Conservation (phyloP, 768 basidiomycete genomes). For the Dendrothele bispora region DNA sequence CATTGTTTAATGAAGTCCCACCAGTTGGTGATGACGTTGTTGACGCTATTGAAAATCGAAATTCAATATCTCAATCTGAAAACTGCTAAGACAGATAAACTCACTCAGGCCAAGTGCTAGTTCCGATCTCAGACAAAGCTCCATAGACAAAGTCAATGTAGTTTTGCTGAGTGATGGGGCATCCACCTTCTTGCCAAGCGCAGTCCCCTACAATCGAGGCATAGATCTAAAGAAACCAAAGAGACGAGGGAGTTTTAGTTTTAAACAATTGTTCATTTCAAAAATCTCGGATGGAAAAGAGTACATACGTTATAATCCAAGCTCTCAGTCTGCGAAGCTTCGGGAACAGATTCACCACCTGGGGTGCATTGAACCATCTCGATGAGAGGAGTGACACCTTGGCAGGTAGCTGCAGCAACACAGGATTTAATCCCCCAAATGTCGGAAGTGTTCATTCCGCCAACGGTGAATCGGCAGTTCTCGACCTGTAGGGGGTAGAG, state of each 20-base stretch:
- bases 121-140: slow-evolving; percentile 4
- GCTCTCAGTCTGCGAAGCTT: background rate
- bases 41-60: background rate
- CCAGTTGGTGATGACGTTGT: slow-evolving; percentile 6
- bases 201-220: slow-evolving; percentile 18
- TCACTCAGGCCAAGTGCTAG: slow-evolving; percentile 1
- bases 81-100: background rate
- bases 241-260: background rate
- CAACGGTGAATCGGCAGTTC: slow-evolving; percentile 4
- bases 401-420: slow-evolving; percentile 14
- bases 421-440: slow-evolving; percentile 8
- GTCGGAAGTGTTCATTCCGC: slow-evolving; percentile 2
- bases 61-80: background rate
- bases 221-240: slow-evolving; percentile 11
- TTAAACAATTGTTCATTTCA: background rate
- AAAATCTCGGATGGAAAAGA: background rate
- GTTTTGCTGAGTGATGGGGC: slow-evolving; percentile 19
- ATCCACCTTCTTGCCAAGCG: slow-evolving; percentile 13
- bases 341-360: background rate
- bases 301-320: slow-evolving; percentile 8
- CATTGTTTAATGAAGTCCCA: slow-evolving; percentile 4
- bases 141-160: slow-evolving; percentile 18
- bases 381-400: slow-evolving; percentile 9
- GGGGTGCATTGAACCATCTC: slow-evolving; percentile 7
- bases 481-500: background rate